A percentile compares a stretch with the other conserved stretches of the same genome.
Conservation (phyloP, 83 land plant genomes). For the Thuja plicata region DNA sequence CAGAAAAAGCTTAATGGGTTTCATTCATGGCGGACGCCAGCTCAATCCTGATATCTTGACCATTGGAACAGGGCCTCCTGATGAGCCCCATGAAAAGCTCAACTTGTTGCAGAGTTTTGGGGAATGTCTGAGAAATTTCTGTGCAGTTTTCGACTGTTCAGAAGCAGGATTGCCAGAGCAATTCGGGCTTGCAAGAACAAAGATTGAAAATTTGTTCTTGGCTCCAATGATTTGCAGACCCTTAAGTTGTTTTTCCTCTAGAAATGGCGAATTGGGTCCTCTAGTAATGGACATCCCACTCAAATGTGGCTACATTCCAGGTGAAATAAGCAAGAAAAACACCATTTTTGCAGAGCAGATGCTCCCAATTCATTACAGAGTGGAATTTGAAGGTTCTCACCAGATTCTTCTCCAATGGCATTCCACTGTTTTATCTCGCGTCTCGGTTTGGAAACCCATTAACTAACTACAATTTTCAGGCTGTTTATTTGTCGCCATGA, state of each 20-base stretch:
- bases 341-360: background rate
- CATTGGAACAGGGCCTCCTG: constrained; percentile 46
- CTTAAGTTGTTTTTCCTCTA: background rate
- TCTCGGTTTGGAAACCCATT: background rate
- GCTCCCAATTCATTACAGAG: background rate
- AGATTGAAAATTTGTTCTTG: constrained; percentile 49
- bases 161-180: constrained; percentile 54
- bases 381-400: background rate
- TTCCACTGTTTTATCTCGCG: background rate
- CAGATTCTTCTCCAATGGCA: background rate
- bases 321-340: background rate
- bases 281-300: background rate
- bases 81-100: constrained; percentile 16
- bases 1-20: background rate
- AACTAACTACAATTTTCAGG: too few relatives aligned
- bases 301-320: background rate
- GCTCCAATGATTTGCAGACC: constrained; percentile 45
- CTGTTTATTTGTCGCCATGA: too few relatives aligned
- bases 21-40: constrained; percentile 36
- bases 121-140: constrained; percentile 53
- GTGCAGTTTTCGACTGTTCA: constrained; percentile 61
- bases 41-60: constrained; percentile 26
- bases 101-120: constrained; percentile 33
- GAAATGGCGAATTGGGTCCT: background rate
- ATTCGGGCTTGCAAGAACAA: constrained; percentile 23